Evolutionary conservation across 306 rosid genomes (phyloP), one percentile per base, ranked within the genome.

Genomic region (Morella rubra): DNA sequence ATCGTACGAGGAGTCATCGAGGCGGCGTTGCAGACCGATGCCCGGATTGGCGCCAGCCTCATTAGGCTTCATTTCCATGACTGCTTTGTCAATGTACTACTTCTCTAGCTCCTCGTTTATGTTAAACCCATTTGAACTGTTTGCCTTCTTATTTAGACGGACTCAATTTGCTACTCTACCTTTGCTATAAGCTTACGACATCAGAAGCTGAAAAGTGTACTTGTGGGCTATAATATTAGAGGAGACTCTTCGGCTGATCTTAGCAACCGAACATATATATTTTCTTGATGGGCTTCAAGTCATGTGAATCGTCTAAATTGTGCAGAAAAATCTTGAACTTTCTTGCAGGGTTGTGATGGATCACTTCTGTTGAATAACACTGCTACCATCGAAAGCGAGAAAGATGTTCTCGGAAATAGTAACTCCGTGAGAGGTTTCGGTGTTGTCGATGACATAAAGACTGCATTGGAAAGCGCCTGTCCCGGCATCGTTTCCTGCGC

Each of bases 1-100:
- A 50, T 55, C 51, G 84, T 82, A 0, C 68, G 54, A 24, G 50
- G 10, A 19, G 73, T 85, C 73, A 65, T 87, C 52, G 0, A 46
- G 1, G 27, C 49, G 0, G 84, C 84, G 70, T 55, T 77, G 5
- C n/a, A 1, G 4, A 15, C 71, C 0, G 90, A 89, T 74, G 19
- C 81, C 1, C 78, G 87, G 1, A 84, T 86, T 6, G 81, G 75
- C 20, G 90, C 89, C 51, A 86, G 87, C 73, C 81, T 89, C 60
- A 24, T 75, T 3, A 81, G 93, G 76, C 89, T 89, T 83, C 86
- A 83, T 66, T 86, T 89, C 60, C 93, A 89, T 14, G 93, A 86
- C 22, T 89, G 93, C 80, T 89, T 89, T 18, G 93, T 89, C 52
- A 82, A 82, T 27, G 91, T 88, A 64, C 0, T 74, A 47, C 16